Evolutionary conservation across 192 early-diverging fungal genomes (phyloP), one percentile per base, ranked within the genome.

Genomic region (Backusella morwellensis): DNA sequence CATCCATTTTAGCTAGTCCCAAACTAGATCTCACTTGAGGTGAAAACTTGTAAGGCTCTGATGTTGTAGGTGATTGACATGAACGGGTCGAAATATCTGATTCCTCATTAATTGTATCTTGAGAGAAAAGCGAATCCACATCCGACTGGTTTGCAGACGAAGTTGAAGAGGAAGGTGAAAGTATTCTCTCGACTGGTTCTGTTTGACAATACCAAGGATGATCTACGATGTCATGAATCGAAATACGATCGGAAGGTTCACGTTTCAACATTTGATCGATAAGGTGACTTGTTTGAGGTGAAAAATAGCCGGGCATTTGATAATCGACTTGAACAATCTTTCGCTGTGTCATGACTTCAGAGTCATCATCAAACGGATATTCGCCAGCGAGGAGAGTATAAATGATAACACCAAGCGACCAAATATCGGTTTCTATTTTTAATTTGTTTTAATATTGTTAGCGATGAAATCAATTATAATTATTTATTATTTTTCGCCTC

Each of bases 331-430:
- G 84, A 44, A 90, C 77, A 32, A 95, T 95, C 75, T 93, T 93
- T 68, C 87, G 83, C 74, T 91, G 91, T 47, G 91, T 86, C 7
- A 85, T 83, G 2, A 78, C 75, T 75, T 95, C 94, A 68, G 87
- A 90, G 75, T 95, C 93, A 59, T 94, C 93, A 80, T 95, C 94
- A 78, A 92, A 95, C 8, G 94, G 94, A 6, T 90, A 82, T 82
- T 95, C 92, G 47, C 93, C 94, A 70, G 91, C 93, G 29, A 95
- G 84, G 36, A 97, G 83, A 44, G 95, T 94, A 79, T 94, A 98
- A 32, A 95, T 88, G 71, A 99, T 93, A 15, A 97, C 92, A 70
- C 97, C 97, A 63, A 99, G 85, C 21, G 93, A 94, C 97, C 97
- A 99, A 73, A 99, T 87, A 88, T 99, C 97, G 19, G 96, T 97